These are phyloP conservation scores for Thraustochytrium striatum DNA, from an alignment of 352 stramenopile genomes.

Conservation along the genomic window DNA sequence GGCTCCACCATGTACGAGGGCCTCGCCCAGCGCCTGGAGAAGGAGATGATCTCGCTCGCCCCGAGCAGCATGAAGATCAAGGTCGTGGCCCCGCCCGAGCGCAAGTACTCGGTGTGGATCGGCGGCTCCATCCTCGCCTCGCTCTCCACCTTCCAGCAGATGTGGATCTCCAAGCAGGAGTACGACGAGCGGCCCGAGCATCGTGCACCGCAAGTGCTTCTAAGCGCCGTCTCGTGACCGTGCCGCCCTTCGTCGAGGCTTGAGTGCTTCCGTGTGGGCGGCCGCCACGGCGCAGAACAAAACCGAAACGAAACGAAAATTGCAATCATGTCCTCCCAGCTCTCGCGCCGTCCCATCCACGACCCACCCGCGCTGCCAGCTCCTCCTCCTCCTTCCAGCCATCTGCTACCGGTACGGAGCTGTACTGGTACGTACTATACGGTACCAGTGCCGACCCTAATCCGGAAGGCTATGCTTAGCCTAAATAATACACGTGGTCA, in stretches of 20 bases:
- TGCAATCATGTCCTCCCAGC: too few relatives aligned
- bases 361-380: too few relatives aligned
- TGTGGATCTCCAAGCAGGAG: constrained; percentile 97
- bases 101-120: constrained; percentile 89
- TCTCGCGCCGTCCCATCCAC: too few relatives aligned
- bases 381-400: too few relatives aligned
- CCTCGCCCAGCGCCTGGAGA: constrained; percentile 76
- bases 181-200: constrained; percentile 95
- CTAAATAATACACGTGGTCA: too few relatives aligned
- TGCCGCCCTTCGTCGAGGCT: background rate
- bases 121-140: constrained; percentile 93
- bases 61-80: constrained; percentile 85
- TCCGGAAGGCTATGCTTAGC: too few relatives aligned
- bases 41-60: constrained; percentile 78
- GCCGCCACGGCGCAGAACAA: too few relatives aligned
- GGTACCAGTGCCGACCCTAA: too few relatives aligned
- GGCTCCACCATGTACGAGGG: constrained; percentile 80
- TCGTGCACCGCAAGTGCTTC: constrained; percentile 92
- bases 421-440: too few relatives aligned
- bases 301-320: too few relatives aligned
- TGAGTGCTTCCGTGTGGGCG: background rate
- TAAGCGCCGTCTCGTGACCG: constrained; percentile 54
- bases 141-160: constrained; percentile 95
- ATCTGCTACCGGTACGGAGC: too few relatives aligned
- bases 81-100: constrained; percentile 79